A percentile compares a stretch with the other conserved stretches of the same genome.
phyloP scores from a whole-genome alignment of 2,329 filamentous ascomycete species.

The Cladosporium sp. region DNA sequence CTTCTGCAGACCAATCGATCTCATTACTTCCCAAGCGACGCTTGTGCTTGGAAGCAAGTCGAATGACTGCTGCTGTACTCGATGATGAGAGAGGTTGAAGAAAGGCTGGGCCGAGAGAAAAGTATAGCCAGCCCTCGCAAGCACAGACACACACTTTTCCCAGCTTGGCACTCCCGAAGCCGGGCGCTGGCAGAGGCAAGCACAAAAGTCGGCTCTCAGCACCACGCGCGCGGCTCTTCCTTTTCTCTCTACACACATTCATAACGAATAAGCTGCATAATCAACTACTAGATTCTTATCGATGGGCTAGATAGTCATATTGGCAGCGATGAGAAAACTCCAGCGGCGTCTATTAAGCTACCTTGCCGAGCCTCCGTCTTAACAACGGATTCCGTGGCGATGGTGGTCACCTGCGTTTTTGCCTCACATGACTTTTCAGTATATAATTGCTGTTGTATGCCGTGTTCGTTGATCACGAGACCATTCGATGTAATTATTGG shows the following conservation, averaged over 20 bases:
- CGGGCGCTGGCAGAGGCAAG: not conserved
- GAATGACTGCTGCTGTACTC: not conserved
- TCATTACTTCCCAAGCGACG: not conserved
- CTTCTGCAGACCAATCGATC: not conserved
- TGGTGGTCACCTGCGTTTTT: conserved; percentile 12
- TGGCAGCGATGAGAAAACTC: conserved; percentile 12
- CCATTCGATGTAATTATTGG: too few species aligned
- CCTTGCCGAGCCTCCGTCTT: conserved; percentile 11
- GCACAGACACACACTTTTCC: not conserved
- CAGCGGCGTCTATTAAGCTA: conserved; percentile 11
- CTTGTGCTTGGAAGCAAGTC: not conserved
- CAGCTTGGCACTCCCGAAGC: not conserved
- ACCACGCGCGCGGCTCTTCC: not conserved
- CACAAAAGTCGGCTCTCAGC: not conserved
- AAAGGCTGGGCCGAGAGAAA: not conserved
- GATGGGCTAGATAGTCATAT: conserved; percentile 14
- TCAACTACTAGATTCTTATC: conserved; percentile 11
- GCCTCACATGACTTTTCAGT: conserved; percentile 1
- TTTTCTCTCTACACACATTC: conserved; percentile 10
- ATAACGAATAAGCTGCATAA: conserved; percentile 13
- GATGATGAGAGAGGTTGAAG: not conserved
- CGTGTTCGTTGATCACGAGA: not conserved
- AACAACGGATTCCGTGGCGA: conserved; percentile 12
- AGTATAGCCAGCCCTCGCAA: not conserved
- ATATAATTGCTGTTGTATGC: not conserved